A percentile compares a stretch with the other conserved stretches of the same genome.
Evolutionary conservation across 805 yeast genomes (phyloP).

Genomic region (Lipomyces starkeyi): DNA sequence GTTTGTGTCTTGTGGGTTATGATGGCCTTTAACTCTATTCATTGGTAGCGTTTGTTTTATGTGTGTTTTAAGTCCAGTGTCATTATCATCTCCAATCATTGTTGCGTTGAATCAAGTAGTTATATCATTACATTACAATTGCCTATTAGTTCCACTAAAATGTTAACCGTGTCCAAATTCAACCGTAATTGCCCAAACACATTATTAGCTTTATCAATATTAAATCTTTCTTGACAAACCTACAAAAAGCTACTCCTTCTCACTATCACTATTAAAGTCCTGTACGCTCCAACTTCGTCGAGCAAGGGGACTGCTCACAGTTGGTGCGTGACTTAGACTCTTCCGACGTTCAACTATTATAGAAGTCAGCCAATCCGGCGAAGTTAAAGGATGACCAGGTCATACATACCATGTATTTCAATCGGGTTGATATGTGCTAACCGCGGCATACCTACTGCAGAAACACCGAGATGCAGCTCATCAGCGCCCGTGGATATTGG

Average conservation of each 20-base stretch:
- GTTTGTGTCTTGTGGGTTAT: neutral
- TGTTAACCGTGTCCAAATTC: neutral
- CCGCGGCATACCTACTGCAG: neutral
- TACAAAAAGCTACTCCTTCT: neutral
- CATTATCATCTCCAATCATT: neutral
- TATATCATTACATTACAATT: neutral
- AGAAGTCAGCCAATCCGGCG: neutral
- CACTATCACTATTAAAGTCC: neutral
- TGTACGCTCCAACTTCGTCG: slow-evolving; percentile 20
- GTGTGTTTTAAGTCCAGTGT: neutral
- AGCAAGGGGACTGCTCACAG: slow-evolving; percentile 35
- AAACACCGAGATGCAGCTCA: neutral
- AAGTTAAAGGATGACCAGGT: neutral
- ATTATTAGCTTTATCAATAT: neutral
- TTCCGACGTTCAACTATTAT: neutral
- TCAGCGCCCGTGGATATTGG: neutral
- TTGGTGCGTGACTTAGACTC: slow-evolving; percentile 27
- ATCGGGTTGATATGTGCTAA: neutral
- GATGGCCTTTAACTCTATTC: neutral
- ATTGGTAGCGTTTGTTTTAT: slow-evolving; percentile 1
- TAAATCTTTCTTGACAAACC: neutral
- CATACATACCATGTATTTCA: neutral
- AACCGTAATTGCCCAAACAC: neutral
- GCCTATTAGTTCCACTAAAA: neutral
- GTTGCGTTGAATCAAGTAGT: neutral